Evolutionary conservation across 1,284 basidiomycete genomes (phyloP).

Genomic region (Anthracocystis panici-leucophaei): DNA sequence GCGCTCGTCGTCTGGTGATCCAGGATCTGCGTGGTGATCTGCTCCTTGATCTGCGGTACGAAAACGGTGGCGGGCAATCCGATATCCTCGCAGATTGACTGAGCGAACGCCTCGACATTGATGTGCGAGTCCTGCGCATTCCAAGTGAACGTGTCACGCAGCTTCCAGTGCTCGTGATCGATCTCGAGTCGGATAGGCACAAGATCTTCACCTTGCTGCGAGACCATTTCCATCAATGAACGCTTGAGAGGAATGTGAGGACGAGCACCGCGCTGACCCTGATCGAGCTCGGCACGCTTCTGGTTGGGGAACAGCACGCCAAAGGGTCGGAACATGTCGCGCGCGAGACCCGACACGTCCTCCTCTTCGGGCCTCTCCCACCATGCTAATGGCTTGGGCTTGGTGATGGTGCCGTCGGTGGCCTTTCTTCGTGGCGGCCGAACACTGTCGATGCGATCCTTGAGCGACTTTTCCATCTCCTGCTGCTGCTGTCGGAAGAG

Average conservation of each 20-base stretch:
- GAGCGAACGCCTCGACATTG: slow-evolving; percentile 89
- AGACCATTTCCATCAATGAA: slow-evolving; percentile 74
- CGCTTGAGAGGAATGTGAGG: slow-evolving; percentile 50
- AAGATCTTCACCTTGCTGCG: slow-evolving; percentile 79
- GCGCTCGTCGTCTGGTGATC: slow-evolving; percentile 74
- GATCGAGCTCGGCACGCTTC: slow-evolving; percentile 74
- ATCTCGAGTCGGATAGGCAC: slow-evolving; percentile 95
- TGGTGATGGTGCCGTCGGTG: slow-evolving; percentile 40
- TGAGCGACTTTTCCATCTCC: slow-evolving; percentile 53
- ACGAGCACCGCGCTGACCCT: slow-evolving; percentile 63
- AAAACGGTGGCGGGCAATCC: slow-evolving; percentile 78
- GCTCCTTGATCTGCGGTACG: slow-evolving; percentile 80
- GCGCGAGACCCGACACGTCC: slow-evolving; percentile 29
- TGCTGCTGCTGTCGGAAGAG: slow-evolving; percentile 63
- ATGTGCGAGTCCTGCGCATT: slow-evolving; percentile 89
- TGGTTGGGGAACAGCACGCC: slow-evolving; percentile 59
- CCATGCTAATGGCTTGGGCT: slow-evolving; percentile 58
- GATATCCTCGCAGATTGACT: slow-evolving; percentile 91
- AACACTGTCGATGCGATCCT: slow-evolving; percentile 47
- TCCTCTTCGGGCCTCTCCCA: slow-evolving; percentile 61
- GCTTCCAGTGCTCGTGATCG: slow-evolving; percentile 87
- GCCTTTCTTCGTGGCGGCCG: slow-evolving; percentile 43
- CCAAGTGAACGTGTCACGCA: slow-evolving; percentile 98
- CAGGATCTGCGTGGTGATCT: slow-evolving; percentile 86
- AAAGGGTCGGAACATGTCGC: slow-evolving; percentile 49